Conservation (phyloP, 495 filamentous ascomycete genomes). For the Acidomyces sp. region DNA sequence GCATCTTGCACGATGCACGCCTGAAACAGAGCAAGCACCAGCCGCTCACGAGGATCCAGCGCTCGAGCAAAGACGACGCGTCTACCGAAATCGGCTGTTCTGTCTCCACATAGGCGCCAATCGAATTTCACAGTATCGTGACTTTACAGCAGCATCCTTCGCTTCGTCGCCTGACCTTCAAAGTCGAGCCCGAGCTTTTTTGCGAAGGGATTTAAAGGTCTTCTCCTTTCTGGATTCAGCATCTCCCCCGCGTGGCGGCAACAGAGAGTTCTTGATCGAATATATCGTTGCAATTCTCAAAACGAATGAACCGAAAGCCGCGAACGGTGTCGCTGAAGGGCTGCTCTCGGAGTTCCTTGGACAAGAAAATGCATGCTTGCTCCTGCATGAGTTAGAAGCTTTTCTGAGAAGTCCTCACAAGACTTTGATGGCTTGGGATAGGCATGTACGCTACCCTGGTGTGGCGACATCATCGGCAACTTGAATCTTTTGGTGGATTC, state of each 20-base stretch:
- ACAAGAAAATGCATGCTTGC: constrained; percentile 59
- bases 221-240: constrained; percentile 57
- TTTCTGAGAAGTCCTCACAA: constrained; percentile 72
- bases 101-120: constrained; percentile 81
- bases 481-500: too few species aligned
- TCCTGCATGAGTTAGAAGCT: constrained; percentile 69
- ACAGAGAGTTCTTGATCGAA: constrained; percentile 80
- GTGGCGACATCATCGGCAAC: too few species aligned
- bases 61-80: constrained; percentile 52
- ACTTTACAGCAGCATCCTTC: constrained; percentile 59
- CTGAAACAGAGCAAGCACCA: background rate
- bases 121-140: constrained; percentile 60
- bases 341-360: constrained; percentile 81
- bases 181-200: constrained; percentile 73
- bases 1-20: background rate
- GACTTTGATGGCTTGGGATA: constrained; percentile 63
- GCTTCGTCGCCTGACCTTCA: constrained; percentile 50
- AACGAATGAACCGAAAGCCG: constrained; percentile 77
- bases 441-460: too few species aligned
- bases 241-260: constrained; percentile 40
- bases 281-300: constrained; percentile 83
- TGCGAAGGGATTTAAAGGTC: constrained; percentile 76
- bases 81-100: constrained; percentile 67
- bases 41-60: constrained; percentile 34
- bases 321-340: constrained; percentile 72